Conservation (phyloP, 768 basidiomycete species). For the Udeniomyces megalosporus region DNA sequence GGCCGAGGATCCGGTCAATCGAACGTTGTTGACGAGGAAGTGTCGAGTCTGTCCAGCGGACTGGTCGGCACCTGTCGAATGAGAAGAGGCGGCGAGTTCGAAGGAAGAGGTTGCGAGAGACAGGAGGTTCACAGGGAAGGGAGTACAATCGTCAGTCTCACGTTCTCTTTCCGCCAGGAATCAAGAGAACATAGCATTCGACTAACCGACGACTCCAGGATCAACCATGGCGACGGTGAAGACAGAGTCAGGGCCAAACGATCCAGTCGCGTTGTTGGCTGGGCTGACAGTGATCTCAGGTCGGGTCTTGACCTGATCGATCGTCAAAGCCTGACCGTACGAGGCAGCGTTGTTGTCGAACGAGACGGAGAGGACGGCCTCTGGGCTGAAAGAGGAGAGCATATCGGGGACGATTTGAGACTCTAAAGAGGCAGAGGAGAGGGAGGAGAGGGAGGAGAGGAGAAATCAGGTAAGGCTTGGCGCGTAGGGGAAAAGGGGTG, state of each 20-base stretch:
- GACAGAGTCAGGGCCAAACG: slow-evolving; percentile 32
- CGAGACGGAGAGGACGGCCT: slow-evolving; percentile 40
- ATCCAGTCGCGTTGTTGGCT: slow-evolving; percentile 36
- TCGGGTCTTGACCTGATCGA: slow-evolving; percentile 35
- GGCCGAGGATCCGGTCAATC: slow-evolving; percentile 18
- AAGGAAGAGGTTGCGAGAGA: background rate
- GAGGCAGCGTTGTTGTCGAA: slow-evolving; percentile 36
- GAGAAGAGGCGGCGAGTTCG: background rate
- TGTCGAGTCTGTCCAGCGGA: slow-evolving; percentile 40
- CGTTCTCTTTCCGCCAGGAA: background rate
- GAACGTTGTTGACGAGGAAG: slow-evolving; percentile 59
- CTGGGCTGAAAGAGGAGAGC: slow-evolving; percentile 45
- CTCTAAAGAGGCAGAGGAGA: slow-evolving; percentile 17
- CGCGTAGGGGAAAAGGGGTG: slow-evolving; percentile 43
- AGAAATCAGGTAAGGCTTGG: slow-evolving; percentile 18
- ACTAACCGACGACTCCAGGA: slow-evolving; percentile 51
- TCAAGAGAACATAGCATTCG: slow-evolving; percentile 23
- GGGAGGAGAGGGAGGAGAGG: background rate
- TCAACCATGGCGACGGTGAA: slow-evolving; percentile 65
- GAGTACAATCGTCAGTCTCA: background rate
- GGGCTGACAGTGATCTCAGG: background rate
- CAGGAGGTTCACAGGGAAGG: background rate
- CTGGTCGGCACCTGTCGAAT: background rate
- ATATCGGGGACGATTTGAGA: slow-evolving; percentile 44
- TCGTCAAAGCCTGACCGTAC: slow-evolving; percentile 45